Base-by-base conservation (phyloP, 441 rosid species). In the Pelargonium cotyledonis region DNA sequence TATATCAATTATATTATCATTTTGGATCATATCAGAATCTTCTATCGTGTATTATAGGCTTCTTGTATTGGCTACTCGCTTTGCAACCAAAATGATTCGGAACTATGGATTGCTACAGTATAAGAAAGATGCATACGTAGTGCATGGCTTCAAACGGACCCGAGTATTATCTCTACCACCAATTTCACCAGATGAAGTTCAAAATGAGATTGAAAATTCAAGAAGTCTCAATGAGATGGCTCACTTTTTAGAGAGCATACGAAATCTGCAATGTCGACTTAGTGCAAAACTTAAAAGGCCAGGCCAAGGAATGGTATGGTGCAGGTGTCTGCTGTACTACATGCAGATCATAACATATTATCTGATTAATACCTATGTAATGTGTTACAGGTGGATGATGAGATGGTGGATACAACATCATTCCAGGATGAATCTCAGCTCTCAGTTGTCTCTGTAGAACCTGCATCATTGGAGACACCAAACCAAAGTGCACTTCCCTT, bases 31-130 rank as follows among this genome's bases (percentile, higher is more conserved):
- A 21, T 23, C 26, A 6, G 35, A 60, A 60, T 15, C 9, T 60
- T 79, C 68, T 67, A 71, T 61, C 74, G 69, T 71, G 60, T 78
- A 68, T 75, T 77, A 66, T 84, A 95, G 99, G 91, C 88, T 95
- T 78, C 96, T 95, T 68, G 85, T 83, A 58, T 73, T 91, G 80
- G 96, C 90, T 65, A 77, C 97, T 72, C 74, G 85, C 79, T 92
- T 95, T 77, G 85, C 94, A 10, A 92, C 92, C 79, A 88, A 89
- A 80, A 83, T 92, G 88, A 90, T 95, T 78, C 89, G 82, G 65
- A 84, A 79, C 61, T 89, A 82, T 84, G 97, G 94, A 67, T 74
- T 85, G 40, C 81, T 81, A 68, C 86, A 84, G 82, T 86, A 80
- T 70, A 85, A 85, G 79, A 81, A 75, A 76, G 84, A 80, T 76